A percentile compares a stretch with the other conserved stretches of the same genome.
Conservation (phyloP, 2,329 filamentous ascomycete species). For the Ophiocordyceps unilateralis region DNA sequence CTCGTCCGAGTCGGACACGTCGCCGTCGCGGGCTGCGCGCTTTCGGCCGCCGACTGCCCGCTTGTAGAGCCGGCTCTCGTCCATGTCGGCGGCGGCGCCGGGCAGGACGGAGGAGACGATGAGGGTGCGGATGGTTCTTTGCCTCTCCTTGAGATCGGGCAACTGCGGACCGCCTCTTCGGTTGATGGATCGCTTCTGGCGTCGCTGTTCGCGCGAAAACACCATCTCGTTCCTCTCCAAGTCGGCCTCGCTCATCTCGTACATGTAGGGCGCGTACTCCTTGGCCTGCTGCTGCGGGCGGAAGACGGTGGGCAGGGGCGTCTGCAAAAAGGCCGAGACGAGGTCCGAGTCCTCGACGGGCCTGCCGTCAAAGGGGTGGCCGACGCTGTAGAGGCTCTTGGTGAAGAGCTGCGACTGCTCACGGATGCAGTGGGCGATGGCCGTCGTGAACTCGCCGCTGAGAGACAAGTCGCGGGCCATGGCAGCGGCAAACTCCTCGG, state of each 20-base stretch:
- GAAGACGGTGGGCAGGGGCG: slow-evolving; percentile 69
- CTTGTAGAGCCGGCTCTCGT: slow-evolving; percentile 80
- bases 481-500: slow-evolving; percentile 79
- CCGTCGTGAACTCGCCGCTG: slow-evolving; percentile 89
- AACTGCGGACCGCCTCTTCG: slow-evolving; percentile 79
- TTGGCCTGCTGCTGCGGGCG: slow-evolving; percentile 83
- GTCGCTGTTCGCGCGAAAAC: slow-evolving; percentile 81
- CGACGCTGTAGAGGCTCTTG: slow-evolving; percentile 78
- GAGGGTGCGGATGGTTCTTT: slow-evolving; percentile 80
- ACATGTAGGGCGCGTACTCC: slow-evolving; percentile 84
- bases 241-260: slow-evolving; percentile 82
- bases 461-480: slow-evolving; percentile 85
- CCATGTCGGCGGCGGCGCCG: slow-evolving; percentile 61
- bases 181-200: slow-evolving; percentile 91
- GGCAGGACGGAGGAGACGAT: slow-evolving; percentile 87
- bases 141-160: slow-evolving; percentile 90
- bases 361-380: slow-evolving; percentile 87
- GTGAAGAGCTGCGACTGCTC: slow-evolving; percentile 93
- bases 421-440: slow-evolving; percentile 92
- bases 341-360: slow-evolving; percentile 87
- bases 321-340: slow-evolving; percentile 66
- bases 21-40: slow-evolving; percentile 41
- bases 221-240: slow-evolving; percentile 82
- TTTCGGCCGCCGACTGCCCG: slow-evolving; percentile 46
- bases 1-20: slow-evolving; percentile 74